These are phyloP conservation scores for Quercus parvula DNA, from an alignment of 306 rosid species.

Conservation along the genomic window DNA sequence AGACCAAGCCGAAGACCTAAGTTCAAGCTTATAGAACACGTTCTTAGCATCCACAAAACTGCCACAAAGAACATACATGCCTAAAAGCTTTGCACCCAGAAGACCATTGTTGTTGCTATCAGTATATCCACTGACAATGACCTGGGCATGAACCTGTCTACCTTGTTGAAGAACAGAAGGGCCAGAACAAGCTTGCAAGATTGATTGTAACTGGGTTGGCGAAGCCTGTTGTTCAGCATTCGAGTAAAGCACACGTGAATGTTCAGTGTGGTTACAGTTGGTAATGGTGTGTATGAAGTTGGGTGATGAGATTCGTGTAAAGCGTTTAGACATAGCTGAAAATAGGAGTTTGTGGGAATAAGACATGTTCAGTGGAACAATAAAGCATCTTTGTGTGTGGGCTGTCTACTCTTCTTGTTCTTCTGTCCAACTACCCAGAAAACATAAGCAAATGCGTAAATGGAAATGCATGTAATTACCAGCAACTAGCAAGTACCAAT, in stretches of 20 bases:
- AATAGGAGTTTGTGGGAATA: neutral
- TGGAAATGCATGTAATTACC: too few species aligned
- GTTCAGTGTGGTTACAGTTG: slow-evolving; percentile 17
- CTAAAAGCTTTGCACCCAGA: slow-evolving; percentile 46
- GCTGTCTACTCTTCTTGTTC: neutral
- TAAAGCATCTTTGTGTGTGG: neutral
- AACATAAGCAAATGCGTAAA: too few species aligned
- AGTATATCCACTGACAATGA: slow-evolving; percentile 41
- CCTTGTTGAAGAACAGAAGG: slow-evolving; percentile 49
- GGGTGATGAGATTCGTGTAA: neutral
- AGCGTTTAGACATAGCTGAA: neutral
- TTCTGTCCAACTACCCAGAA: neutral
- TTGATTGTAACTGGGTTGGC: slow-evolving; percentile 31
- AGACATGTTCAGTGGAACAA: neutral
- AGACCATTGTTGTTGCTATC: slow-evolving; percentile 8
- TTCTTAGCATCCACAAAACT: slow-evolving; percentile 50
- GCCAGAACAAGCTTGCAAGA: slow-evolving; percentile 46
- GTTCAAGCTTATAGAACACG: slow-evolving; percentile 53
- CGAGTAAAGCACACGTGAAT: neutral
- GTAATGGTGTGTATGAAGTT: slow-evolving; percentile 23
- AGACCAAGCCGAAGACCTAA: slow-evolving; percentile 40
- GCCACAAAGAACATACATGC: slow-evolving; percentile 63
- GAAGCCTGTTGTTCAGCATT: slow-evolving; percentile 27
- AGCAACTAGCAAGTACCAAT: too few species aligned
- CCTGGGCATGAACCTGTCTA: slow-evolving; percentile 59